Percentiles rank a stretch among this genome's conserved stretches.
Evolutionary conservation across 2,329 filamentous ascomycete genomes (phyloP).

Genomic region (Talaromyces funiculosus): DNA sequence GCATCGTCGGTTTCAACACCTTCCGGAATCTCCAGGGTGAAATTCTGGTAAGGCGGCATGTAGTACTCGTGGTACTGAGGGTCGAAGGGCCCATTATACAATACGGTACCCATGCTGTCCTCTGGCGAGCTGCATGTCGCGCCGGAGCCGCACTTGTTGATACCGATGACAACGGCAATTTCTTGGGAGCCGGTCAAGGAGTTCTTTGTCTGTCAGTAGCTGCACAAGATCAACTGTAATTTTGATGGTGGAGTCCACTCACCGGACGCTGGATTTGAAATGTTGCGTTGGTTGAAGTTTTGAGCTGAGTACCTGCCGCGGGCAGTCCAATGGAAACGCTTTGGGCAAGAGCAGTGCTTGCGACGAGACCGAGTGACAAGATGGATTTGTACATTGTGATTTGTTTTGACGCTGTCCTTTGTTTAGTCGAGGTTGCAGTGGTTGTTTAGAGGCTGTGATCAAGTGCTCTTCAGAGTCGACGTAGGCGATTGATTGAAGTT

Average conservation of each 20-base stretch:
- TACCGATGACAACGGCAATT: slow-evolving; percentile 26
- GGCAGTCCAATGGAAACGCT: slow-evolving; percentile 24
- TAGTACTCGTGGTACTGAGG: slow-evolving; percentile 23
- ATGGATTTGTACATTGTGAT: slow-evolving; percentile 24
- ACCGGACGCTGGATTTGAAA: slow-evolving; percentile 29
- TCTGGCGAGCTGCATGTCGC: slow-evolving; percentile 17
- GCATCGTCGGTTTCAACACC: slow-evolving; percentile 15
- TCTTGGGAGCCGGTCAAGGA: slow-evolving; percentile 23
- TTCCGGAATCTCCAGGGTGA: slow-evolving; percentile 24
- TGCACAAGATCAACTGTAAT: background rate
- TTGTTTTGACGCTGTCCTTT: background rate
- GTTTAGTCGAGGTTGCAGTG: background rate
- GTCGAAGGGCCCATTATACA: slow-evolving; percentile 26
- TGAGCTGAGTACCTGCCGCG: slow-evolving; percentile 15
- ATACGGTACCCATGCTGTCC: slow-evolving; percentile 20
- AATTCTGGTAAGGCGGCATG: slow-evolving; percentile 27
- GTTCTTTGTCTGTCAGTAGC: slow-evolving; percentile 17
- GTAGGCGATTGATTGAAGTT: background rate
- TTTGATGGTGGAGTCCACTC: slow-evolving; percentile 4
- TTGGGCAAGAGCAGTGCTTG: slow-evolving; percentile 23
- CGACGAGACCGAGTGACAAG: slow-evolving; percentile 18
- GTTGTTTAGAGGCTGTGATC: background rate
- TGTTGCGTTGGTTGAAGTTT: slow-evolving; percentile 18
- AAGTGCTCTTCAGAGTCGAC: background rate
- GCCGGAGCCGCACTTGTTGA: slow-evolving; percentile 21